Base-by-base conservation (phyloP, 2,329 filamentous ascomycete genomes). In the Fusarium subglutinans region DNA sequence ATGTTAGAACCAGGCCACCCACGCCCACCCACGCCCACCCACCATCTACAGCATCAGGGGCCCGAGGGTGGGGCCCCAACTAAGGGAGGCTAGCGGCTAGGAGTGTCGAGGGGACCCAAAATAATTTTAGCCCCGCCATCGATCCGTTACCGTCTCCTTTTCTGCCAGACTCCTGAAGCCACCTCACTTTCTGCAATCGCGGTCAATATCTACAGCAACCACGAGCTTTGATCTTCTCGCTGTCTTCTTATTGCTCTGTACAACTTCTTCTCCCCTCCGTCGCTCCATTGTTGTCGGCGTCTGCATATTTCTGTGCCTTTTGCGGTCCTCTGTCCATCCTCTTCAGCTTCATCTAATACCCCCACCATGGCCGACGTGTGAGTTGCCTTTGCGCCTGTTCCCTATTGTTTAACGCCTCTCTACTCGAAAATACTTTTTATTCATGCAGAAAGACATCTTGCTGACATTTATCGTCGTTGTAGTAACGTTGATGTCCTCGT, bases 401-500 rank as follows among this genome's bases (percentile, higher is more conserved):
- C 17, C 62, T 61, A 71, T 51, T 45, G 48, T 61, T 47, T 48
- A 26, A 63, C 63, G 55, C 47, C 61, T 28, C 47, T 61, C 43
- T 57, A 50, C 60, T 40, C 24, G 26, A 48, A 64, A 61, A 22
- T 44, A 54, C 30, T 38, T n/a, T 54, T 38, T 24, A 20, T 54
- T 18, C 28, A 22, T 22, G 17, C n/a, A 38, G 28, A 41, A 48
- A 55, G 22, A 30, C n/a, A 10, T 10, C 40, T 69, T 70, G 43
- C 77, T 79, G 65, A 80, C 68, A 38, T 61, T 41, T 33, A 8
- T 22, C 28, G 50, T 51, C 50, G 47, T 28, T 66, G 20, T 84
- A 97, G 95, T 84, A 92, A 94, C 81, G 94, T 98, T 83, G 96
- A 99, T 86, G 93, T 99, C 79, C 94, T 99, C 82, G 92, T 99